These are phyloP conservation scores for Cadophora malorum DNA, from an alignment of 2,329 filamentous ascomycete genomes.

Conservation along the genomic window DNA sequence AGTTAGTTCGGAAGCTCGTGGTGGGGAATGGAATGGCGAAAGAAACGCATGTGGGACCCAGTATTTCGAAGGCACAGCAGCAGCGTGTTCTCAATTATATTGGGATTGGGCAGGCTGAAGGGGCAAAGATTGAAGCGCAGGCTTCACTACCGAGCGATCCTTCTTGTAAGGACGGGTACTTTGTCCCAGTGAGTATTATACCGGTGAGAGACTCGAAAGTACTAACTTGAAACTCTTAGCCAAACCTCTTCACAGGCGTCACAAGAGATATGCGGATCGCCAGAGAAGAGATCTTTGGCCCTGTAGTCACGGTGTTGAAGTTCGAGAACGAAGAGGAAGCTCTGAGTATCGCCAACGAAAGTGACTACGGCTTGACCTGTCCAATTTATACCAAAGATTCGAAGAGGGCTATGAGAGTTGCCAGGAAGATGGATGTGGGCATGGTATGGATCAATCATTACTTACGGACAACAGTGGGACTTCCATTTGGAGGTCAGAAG, in stretches of 20 bases:
- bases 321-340: neutral
- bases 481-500: neutral
- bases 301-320: neutral
- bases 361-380: neutral
- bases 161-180: neutral
- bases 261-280: neutral
- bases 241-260: neutral
- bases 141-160: slow-evolving; percentile 43
- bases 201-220: neutral
- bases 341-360: neutral
- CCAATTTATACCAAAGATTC: neutral
- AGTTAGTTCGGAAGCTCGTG: neutral
- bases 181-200: neutral
- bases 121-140: slow-evolving; percentile 47
- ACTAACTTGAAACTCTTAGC: neutral
- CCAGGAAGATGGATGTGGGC: neutral
- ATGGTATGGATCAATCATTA: too few relatives aligned
- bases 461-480: too few relatives aligned
- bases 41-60: neutral
- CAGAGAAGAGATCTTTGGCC: neutral
- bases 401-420: neutral
- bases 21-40: neutral
- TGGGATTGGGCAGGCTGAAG: slow-evolving; percentile 49
- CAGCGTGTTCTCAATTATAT: slow-evolving; percentile 45
- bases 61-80: neutral